Percentiles rank a stretch among this genome's conserved stretches.
Conservation (phyloP, 495 filamentous ascomycete genomes). For the Elaphomyces granulatus region DNA sequence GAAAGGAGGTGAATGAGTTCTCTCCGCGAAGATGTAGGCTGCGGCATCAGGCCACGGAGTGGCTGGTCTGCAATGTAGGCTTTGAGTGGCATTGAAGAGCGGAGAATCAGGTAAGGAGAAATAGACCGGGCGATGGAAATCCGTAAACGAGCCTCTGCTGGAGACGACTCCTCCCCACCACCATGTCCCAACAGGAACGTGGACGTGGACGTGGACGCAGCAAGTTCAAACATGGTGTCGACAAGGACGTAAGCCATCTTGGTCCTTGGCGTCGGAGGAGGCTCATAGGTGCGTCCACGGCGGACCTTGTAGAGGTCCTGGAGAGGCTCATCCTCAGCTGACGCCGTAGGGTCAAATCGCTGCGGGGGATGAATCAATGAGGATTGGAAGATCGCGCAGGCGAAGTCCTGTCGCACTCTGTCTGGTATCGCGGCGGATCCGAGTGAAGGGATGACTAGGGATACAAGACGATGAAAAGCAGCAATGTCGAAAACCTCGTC, state of each 20-base stretch:
- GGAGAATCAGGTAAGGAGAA: conserved; percentile 72
- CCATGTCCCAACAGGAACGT: too few relatives aligned
- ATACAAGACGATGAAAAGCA: conserved; percentile 51
- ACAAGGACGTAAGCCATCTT: conserved; percentile 69
- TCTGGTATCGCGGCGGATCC: conserved; percentile 52
- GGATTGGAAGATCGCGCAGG: conserved; percentile 60
- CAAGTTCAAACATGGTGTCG: conserved; percentile 66
- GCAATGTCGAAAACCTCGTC: conserved; percentile 67
- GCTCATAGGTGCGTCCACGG: conserved; percentile 55
- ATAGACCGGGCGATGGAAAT: conserved; percentile 58
- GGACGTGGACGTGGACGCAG: conserved; percentile 17
- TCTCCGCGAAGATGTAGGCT: conserved; percentile 64
- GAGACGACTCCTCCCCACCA: neutral
- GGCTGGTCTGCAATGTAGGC: conserved; percentile 87
- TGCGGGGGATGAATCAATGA: conserved; percentile 67
- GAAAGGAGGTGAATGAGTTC: conserved; percentile 61
- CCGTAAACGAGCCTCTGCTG: conserved; percentile 13
- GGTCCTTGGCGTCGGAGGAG: conserved; percentile 44
- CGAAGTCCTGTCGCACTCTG: conserved; percentile 51
- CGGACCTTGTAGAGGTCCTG: conserved; percentile 49
- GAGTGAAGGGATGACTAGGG: conserved; percentile 60
- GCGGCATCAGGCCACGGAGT: conserved; percentile 79
- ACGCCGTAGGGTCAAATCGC: conserved; percentile 41
- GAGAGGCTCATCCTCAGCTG: conserved; percentile 39
- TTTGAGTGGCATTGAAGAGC: conserved; percentile 62